A percentile compares a stretch with the other conserved stretches of the same genome.
These are phyloP conservation scores for Sclerotinia trifoliorum DNA, from an alignment of 2,329 filamentous ascomycete species.

Conservation along the genomic window DNA sequence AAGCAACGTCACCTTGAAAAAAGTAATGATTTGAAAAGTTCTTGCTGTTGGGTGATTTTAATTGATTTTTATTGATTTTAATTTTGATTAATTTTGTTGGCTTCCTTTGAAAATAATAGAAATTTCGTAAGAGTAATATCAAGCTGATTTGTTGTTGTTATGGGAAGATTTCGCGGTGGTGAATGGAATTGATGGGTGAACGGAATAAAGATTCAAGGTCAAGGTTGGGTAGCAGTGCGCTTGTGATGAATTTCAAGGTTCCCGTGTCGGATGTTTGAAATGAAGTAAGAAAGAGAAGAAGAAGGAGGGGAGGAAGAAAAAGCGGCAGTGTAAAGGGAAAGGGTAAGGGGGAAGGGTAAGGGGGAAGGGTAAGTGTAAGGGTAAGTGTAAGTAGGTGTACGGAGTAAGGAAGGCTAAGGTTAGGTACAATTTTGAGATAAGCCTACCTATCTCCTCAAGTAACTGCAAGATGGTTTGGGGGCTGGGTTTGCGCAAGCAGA, in stretches of 20 bases:
- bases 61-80: not conserved
- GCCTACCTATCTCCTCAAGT: not conserved
- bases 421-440: not conserved
- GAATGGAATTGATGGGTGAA: not conserved
- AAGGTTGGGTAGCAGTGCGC: conserved; percentile 1
- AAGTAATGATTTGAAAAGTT: not conserved
- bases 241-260: conserved; percentile 1
- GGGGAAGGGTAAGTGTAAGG: not conserved
- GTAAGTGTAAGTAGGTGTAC: too few species aligned
- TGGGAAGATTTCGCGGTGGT: not conserved
- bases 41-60: not conserved
- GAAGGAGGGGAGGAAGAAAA: too few species aligned
- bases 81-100: not conserved
- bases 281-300: not conserved
- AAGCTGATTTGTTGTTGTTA: not conserved
- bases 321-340: not conserved
- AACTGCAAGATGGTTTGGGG: not conserved
- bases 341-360: not conserved
- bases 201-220: not conserved
- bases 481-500: conserved; percentile 5
- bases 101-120: not conserved
- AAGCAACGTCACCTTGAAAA: conserved; percentile 14
- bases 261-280: not conserved
- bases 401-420: not conserved
- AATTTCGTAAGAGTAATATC: not conserved